These are phyloP conservation scores for Hemisphaericaspora subhashii DNA, from an alignment of 1,139 yeast species.

Conservation along the genomic window DNA sequence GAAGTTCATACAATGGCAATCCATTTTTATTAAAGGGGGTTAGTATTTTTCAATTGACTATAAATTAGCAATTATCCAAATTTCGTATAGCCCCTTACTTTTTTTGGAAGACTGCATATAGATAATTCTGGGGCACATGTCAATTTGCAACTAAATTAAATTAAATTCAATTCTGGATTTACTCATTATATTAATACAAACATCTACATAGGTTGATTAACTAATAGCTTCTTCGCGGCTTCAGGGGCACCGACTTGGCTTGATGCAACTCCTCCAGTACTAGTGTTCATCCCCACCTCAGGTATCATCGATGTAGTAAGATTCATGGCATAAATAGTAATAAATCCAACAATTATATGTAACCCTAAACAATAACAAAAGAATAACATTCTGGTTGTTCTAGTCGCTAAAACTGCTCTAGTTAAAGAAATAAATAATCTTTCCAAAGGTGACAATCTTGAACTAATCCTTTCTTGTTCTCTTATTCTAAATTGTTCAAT, in stretches of 20 bases:
- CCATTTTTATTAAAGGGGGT: background rate
- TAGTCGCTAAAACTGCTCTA: slow-evolving; percentile 70
- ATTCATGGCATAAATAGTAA: slow-evolving; percentile 59
- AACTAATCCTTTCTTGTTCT: slow-evolving; percentile 75
- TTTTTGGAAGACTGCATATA: background rate
- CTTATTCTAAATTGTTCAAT: slow-evolving; percentile 77
- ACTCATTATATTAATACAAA: no score
- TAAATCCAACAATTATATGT: slow-evolving; percentile 70
- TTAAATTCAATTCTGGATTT: background rate
- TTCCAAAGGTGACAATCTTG: slow-evolving; percentile 75
- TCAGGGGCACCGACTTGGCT: slow-evolving; percentile 13
- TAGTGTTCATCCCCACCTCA: slow-evolving; percentile 47
- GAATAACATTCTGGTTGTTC: slow-evolving; percentile 71
- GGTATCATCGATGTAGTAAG: slow-evolving; percentile 48
- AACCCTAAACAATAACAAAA: slow-evolving; percentile 71
- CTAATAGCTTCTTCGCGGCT: background rate
- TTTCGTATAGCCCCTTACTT: background rate
- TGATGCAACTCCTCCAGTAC: slow-evolving; percentile 43
- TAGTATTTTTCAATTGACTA: background rate
- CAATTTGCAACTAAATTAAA: background rate
- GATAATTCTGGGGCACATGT: background rate
- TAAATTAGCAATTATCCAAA: background rate
- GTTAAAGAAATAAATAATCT: slow-evolving; percentile 75
- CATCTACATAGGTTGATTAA: background rate
- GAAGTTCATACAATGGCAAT: background rate